These are phyloP conservation scores for Trichoderma gamsii DNA, from an alignment of 495 filamentous ascomycete genomes.

Conservation along the genomic window DNA sequence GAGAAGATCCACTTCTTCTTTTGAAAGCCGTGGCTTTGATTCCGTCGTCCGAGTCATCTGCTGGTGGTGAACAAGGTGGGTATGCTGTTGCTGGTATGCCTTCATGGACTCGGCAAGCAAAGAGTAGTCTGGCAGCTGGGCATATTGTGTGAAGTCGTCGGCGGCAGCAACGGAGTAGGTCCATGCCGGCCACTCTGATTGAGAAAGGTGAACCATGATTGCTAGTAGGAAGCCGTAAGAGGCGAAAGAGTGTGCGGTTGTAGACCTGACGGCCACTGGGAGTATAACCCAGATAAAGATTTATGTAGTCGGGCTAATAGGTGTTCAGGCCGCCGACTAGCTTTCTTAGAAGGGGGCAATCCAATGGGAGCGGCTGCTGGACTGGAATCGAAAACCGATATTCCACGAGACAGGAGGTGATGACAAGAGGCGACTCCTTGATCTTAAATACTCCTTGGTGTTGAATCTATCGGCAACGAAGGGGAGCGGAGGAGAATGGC, in stretches of 20 bases:
- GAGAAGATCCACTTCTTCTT: conserved; percentile 73
- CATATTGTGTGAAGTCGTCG: conserved; percentile 10
- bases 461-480: no score
- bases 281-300: neutral
- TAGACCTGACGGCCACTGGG: neutral
- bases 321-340: neutral
- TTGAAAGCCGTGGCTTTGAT: conserved; percentile 64
- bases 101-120: conserved; percentile 16
- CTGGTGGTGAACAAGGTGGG: conserved; percentile 15
- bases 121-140: conserved; percentile 3
- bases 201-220: conserved; percentile 13
- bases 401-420: neutral
- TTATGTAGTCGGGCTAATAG: neutral
- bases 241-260: neutral
- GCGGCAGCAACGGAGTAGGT: conserved; percentile 4
- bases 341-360: neutral
- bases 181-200: conserved; percentile 12
- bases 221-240: neutral
- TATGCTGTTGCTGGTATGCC: conserved; percentile 15
- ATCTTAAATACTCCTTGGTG: neutral
- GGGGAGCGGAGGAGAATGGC: neutral
- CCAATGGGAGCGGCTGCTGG: neutral
- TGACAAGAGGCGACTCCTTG: neutral
- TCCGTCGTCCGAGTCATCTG: conserved; percentile 30
- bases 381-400: neutral